Base-by-base conservation (phyloP, 345 rosid genomes). In the Bruguiera sexangula region DNA sequence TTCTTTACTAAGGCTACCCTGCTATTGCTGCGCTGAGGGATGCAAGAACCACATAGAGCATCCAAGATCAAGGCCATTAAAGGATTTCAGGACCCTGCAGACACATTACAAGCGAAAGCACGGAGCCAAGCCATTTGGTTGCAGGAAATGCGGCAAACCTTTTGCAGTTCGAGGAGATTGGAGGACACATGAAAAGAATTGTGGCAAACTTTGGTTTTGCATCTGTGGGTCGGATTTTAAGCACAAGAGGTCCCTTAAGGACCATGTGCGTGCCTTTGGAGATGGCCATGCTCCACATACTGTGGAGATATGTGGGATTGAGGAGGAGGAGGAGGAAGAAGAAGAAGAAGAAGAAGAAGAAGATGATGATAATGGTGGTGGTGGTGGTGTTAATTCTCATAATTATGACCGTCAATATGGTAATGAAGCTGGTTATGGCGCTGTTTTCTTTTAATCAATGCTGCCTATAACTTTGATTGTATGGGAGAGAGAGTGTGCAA, bases 221-320 rank as follows among this genome's bases (percentile, higher is more conserved):
- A 62, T 68, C 30, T 74, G 77, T 43, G 77, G 77, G 19, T 74
- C 77, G 63, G 72, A 74, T 55, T 74, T 74, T 59, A 74, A 74
- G 36, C 77, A 74, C 57, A 74, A 74, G 34, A 74, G 77, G 56
- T 74, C 77, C 4, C 77, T 74, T 10, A 68, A 74, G 19, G 77
- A 74, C 22, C 77, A 74, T 34, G 72, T 74, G 4, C 65, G 72
- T 30, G 63, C 72, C 13, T 74, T 74, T 21, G 77, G 77, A 13
- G 69, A 68, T 58, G 77, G 77, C 8, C 77, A 74, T 68, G 59
- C 72, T 50, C 21, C 77, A 6, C 72, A 62, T 53, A 51, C 67
- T 6, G 30, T 66, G 34, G 61, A 73, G 31, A 43, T 56, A 22
- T 73, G 60, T 55, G 60, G 27, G 27, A 29, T 16, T 19, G 13